Evolutionary conservation across 805 yeast species (phyloP).

Genomic region (Metschnikowia henanensis): DNA sequence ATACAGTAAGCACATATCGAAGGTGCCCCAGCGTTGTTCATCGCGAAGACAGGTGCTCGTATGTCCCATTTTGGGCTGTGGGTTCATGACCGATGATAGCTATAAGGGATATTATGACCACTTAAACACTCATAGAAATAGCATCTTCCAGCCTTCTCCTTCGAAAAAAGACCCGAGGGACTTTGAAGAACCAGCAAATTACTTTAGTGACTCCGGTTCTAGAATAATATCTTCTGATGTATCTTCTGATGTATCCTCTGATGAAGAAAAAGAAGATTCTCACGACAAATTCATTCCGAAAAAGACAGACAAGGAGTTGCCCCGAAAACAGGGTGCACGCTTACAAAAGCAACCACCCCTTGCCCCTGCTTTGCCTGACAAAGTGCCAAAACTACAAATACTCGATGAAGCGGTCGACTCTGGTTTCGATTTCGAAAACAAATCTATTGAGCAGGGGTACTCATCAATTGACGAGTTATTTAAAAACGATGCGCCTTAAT

Average conservation of each 20-base stretch:
- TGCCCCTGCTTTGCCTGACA: neutral
- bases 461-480: conserved; percentile 25
- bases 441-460: conserved; percentile 6
- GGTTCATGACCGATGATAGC: conserved; percentile 33
- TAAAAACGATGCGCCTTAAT: conserved; percentile 1
- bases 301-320: neutral
- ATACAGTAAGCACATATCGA: conserved; percentile 22
- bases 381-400: conserved; percentile 3
- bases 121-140: conserved; percentile 4
- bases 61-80: conserved; percentile 44
- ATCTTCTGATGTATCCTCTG: too few relatives aligned
- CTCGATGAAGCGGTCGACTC: neutral
- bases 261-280: too few relatives aligned
- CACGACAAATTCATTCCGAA: too few relatives aligned
- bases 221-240: conserved; percentile 3
- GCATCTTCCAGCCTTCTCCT: too few relatives aligned
- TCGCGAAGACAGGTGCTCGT: conserved; percentile 29
- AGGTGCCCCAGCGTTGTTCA: conserved; percentile 25
- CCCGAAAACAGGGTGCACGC: neutral
- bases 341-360: neutral
- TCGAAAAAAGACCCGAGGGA: too few relatives aligned
- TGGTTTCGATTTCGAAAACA: neutral
- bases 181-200: conserved; percentile 6
- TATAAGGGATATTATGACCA: conserved; percentile 13
- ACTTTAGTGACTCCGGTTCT: conserved; percentile 14